Base-by-base conservation (phyloP, 106 monocot species). In the Dendrobium huoshanense region DNA sequence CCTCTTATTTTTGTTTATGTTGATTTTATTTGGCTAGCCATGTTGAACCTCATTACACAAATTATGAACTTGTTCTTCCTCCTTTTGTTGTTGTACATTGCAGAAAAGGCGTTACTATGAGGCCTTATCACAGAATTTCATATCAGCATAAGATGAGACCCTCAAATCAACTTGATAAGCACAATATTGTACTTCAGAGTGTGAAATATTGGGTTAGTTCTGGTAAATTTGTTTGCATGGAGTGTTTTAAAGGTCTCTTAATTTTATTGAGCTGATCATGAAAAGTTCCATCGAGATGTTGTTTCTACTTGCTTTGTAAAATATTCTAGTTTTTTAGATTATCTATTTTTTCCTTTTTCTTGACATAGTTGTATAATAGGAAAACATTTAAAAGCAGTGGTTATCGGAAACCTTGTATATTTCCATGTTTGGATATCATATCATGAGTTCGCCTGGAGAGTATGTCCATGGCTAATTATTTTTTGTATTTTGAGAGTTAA, bases 91-190 rank as follows among this genome's bases (percentile, higher is more conserved):
- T 70, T 33, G 3, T 20, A 24, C n/a, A 27, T 48, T 47, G 49
- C 84, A 91, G 91, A 82, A 88, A 88, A 91, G 86, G 77, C 80
- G 54, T 54, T 82, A 91, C 74, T 88, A 88, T 40, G 86, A 86
- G 78, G 78, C 80, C n/a, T 73, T 86, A 55, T 85, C 88, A 1
- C 72, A 77, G 22, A 86, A 54, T n/a, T 84, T 72, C 55, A 42
- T 67, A 78, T 13, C 72, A 44, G 33, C 76, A 76, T 85, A 83
- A 84, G 15, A 33, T 24, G 37, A 9, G 64, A 65, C 25, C 61
- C 64, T 65, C 64, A 7, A 25, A 65, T 25, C 64, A 24, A 65
- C 25, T 65, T 65, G 64, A 65, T 65, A 24, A 65, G n/a, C 25
- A 5, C n/a, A 25, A 22, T 65, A 65, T 65, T 65, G 15, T 51